Evolutionary conservation across 2,329 filamentous ascomycete genomes (phyloP), one percentile per base, ranked within the genome.

Genomic region (Hymenoscyphus linearis): DNA sequence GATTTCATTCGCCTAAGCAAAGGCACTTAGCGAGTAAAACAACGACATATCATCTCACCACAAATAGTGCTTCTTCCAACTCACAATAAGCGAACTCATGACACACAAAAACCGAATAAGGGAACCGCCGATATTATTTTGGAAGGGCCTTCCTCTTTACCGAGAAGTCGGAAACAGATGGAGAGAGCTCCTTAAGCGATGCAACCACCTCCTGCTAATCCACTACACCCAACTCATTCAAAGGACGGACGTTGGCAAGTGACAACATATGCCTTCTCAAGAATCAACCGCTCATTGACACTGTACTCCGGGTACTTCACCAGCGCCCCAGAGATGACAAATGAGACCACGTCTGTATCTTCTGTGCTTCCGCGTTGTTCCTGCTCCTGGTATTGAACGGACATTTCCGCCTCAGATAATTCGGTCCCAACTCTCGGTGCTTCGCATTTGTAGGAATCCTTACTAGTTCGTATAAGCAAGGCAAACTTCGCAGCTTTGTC

Each of bases 231-330:
- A n/a, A 16, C n/a, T n/a, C n/a, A 52, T 52, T 9, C 18, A 52
- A 2, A 10, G 13, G 26, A 31, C 12, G 22, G 14, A 16, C 12
- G 12, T 31, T 52, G 26, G 10, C 27, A 5, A 40, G 31, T n/a
- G 3, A 53, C 60, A 5, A 57, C 53, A 25, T 59, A 34, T n/a
- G 60, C 60, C 37, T 59, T 59, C 47, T 58, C 60, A 1, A 62
- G 47, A 12, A 62, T 26, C 13, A 62, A 31, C 13, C 58, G 40
- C 18, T 50, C 55, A 4, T 52, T 25, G 1, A 13, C 13, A 44
- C 55, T 44, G 12, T 35, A 3, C 16, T 52, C 44, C 4, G 63
- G 47, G n/a, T 57, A 57, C n/a, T 61, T 61, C 1, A 57, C 55
- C 27, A 61, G 13, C 4, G 47, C n/a, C 5, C 26, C 35, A 35